phyloP scores from a whole-genome alignment of 495 filamentous ascomycete genomes.

The Cercophora samala region DNA sequence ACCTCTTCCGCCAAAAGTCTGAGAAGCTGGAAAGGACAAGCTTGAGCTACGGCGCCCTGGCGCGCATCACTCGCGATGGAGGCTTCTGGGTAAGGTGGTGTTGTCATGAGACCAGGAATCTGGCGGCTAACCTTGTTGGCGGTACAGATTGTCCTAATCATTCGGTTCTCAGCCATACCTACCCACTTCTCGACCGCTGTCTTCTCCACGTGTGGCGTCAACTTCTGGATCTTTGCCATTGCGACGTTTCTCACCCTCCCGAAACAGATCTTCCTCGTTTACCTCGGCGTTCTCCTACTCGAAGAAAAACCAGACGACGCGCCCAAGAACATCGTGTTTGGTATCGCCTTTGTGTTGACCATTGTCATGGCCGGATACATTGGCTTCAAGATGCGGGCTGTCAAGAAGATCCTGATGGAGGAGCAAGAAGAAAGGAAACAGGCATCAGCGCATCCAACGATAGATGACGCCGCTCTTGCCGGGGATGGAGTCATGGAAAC shows the following conservation, averaged over 20 bases:
- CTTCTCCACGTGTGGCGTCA: constrained; percentile 35
- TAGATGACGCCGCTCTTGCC: not conserved
- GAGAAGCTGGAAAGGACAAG: constrained; percentile 32
- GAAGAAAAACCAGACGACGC: constrained; percentile 22
- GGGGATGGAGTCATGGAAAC: not conserved
- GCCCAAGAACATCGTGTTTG: constrained; percentile 31
- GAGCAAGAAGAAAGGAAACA: constrained; percentile 27
- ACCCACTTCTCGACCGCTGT: constrained; percentile 36
- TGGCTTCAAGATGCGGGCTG: constrained; percentile 28
- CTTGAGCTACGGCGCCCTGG: constrained; percentile 32
- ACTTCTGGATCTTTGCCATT: constrained; percentile 34
- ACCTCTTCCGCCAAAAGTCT: constrained; percentile 23
- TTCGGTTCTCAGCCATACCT: constrained; percentile 36
- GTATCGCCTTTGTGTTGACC: constrained; percentile 24
- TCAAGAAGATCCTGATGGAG: constrained; percentile 29
- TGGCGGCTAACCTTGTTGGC: not conserved
- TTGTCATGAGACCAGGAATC: not conserved
- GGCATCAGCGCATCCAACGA: not conserved
- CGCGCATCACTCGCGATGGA: constrained; percentile 29
- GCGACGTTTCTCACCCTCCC: constrained; percentile 35
- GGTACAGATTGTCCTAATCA: constrained; percentile 29
- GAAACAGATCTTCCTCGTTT: constrained; percentile 37
- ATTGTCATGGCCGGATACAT: constrained; percentile 29
- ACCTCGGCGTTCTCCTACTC: constrained; percentile 34
- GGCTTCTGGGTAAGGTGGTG: constrained; percentile 26